Evolutionary conservation across 164 flowering plant species (phyloP).

Genomic region (Nymphaea colorata): DNA sequence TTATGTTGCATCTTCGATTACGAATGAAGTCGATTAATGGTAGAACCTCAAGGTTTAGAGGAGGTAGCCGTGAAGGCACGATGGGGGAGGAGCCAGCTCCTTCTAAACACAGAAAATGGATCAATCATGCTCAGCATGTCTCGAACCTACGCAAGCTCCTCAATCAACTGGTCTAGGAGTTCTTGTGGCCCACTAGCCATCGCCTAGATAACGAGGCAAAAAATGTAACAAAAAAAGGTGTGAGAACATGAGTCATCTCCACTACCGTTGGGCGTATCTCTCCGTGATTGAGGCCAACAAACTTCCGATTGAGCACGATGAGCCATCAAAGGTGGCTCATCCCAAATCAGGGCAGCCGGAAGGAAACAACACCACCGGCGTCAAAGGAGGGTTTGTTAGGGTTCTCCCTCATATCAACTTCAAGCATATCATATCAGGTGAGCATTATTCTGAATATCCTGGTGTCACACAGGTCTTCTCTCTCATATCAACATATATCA

Average conservation of each 20-base stretch:
- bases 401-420: slow-evolving; percentile 24
- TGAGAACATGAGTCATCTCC: neutral
- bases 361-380: neutral
- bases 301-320: slow-evolving; percentile 15
- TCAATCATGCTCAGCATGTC: slow-evolving; percentile 37
- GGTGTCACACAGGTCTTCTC: neutral
- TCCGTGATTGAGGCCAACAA: slow-evolving; percentile 3
- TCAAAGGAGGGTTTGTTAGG: slow-evolving; percentile 5
- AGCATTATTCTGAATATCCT: neutral
- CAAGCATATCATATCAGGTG: neutral
- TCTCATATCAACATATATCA: too few species aligned
- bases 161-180: slow-evolving; percentile 31
- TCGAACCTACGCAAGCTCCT: slow-evolving; percentile 55
- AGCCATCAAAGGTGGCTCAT: slow-evolving; percentile 8
- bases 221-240: slow-evolving; percentile 8
- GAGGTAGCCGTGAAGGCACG: neutral
- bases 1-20: too few species aligned
- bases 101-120: slow-evolving; percentile 12
- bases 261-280: neutral
- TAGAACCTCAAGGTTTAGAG: neutral
- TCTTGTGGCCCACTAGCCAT: slow-evolving; percentile 22
- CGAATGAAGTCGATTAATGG: too few species aligned
- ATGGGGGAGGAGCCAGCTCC: slow-evolving; percentile 4
- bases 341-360: slow-evolving; percentile 4
- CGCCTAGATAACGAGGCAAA: slow-evolving; percentile 27